A percentile compares a stretch with the other conserved stretches of the same genome.
Evolutionary conservation across 768 basidiomycete genomes (phyloP).

Genomic region (Fistulinella prunicolor): DNA sequence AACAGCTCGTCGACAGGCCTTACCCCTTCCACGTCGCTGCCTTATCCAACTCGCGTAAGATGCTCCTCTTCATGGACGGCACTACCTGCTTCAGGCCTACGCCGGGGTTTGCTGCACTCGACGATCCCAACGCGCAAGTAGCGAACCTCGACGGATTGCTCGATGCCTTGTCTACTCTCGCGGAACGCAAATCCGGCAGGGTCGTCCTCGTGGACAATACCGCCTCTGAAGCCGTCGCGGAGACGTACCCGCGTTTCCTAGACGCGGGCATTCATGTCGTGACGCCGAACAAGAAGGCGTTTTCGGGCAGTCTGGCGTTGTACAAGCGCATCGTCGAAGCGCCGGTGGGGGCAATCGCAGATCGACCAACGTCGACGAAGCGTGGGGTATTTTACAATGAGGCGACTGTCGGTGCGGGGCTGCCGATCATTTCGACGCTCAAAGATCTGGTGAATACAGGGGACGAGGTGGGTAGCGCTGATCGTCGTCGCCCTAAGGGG

Average conservation of each 20-base stretch:
- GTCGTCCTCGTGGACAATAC: conserved; percentile 91
- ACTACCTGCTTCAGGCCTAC: conserved; percentile 40
- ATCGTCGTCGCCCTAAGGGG: neutral
- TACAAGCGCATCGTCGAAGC: conserved; percentile 67
- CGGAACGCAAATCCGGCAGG: conserved; percentile 41
- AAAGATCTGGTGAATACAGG: conserved; percentile 92
- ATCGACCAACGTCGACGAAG: conserved; percentile 19
- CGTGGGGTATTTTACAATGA: conserved; percentile 74
- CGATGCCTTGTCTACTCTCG: conserved; percentile 43
- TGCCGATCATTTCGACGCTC: conserved; percentile 88
- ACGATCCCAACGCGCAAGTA: conserved; percentile 32
- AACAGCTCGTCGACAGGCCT: conserved; percentile 68
- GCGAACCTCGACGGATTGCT: conserved; percentile 40
- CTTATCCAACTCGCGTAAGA: conserved; percentile 63
- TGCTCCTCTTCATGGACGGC: conserved; percentile 50
- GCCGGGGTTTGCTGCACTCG: conserved; percentile 48
- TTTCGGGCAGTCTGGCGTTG: conserved; percentile 65
- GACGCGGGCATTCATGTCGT: conserved; percentile 78
- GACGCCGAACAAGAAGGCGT: conserved; percentile 98
- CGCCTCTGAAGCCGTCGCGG: conserved; percentile 77
- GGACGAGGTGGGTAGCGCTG: conserved; percentile 63
- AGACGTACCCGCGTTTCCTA: conserved; percentile 78
- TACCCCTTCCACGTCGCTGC: conserved; percentile 63
- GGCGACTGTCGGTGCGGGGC: conserved; percentile 91
- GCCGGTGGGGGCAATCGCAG: conserved; percentile 4